Evolutionary conservation across 768 basidiomycete species (phyloP).

Genomic region (Agrocybe chaxingu): DNA sequence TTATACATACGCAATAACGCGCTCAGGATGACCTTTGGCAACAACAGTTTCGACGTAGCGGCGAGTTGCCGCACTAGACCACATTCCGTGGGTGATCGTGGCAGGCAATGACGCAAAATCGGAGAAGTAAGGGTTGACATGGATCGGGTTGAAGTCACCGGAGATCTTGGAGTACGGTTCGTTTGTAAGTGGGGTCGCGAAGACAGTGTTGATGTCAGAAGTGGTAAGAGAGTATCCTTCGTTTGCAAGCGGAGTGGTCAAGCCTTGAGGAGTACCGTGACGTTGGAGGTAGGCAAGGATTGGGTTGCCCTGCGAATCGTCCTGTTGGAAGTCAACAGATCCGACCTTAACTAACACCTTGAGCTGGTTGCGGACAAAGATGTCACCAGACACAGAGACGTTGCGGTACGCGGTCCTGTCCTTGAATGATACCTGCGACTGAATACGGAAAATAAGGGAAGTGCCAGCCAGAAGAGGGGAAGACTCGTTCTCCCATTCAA

Average conservation of each 20-base stretch:
- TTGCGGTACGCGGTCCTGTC: slow-evolving; percentile 82
- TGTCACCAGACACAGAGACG: slow-evolving; percentile 78
- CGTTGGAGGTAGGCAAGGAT: slow-evolving; percentile 92
- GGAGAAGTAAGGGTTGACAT: slow-evolving; percentile 97
- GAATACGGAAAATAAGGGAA: slow-evolving; percentile 84
- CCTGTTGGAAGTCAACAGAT: slow-evolving; percentile 80
- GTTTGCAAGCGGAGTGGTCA: slow-evolving; percentile 72
- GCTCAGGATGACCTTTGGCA: slow-evolving; percentile 88
- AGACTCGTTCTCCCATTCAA: slow-evolving; percentile 87
- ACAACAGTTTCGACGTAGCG: slow-evolving; percentile 91
- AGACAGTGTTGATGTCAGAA: slow-evolving; percentile 55
- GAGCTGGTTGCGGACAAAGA: slow-evolving; percentile 85
- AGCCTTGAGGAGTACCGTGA: slow-evolving; percentile 78
- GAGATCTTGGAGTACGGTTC: slow-evolving; percentile 95
- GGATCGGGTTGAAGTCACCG: slow-evolving; percentile 98
- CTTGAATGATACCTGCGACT: slow-evolving; percentile 87
- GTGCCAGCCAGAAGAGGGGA: slow-evolving; percentile 77
- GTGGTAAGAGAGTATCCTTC: slow-evolving; percentile 85
- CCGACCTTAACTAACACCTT: slow-evolving; percentile 89
- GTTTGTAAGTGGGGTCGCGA: slow-evolving; percentile 86
- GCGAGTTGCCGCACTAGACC: slow-evolving; percentile 93
- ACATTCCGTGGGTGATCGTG: slow-evolving; percentile 97
- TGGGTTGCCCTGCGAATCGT: slow-evolving; percentile 89
- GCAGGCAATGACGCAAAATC: slow-evolving; percentile 90
- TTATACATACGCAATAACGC: slow-evolving; percentile 75